Percentiles rank a stretch among this genome's conserved stretches.
phyloP scores from a whole-genome alignment of 768 basidiomycete species.

The Lactarius indigo region DNA sequence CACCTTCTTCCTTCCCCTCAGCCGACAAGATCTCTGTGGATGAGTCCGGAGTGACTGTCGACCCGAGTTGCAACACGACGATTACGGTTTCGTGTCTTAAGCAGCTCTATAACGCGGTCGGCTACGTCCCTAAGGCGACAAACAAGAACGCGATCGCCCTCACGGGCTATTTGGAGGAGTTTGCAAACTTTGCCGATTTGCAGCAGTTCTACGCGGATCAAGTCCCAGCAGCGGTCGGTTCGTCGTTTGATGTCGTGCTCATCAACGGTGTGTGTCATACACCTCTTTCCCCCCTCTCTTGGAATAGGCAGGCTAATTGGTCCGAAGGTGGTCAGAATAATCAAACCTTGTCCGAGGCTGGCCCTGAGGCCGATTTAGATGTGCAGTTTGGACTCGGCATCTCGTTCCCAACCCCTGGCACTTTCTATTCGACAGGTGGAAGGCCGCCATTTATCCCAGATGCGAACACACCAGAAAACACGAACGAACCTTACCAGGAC shows the following conservation, averaged over 20 bases:
- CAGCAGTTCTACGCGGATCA: constrained; percentile 33
- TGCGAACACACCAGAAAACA: constrained; percentile 35
- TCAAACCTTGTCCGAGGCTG: constrained; percentile 51
- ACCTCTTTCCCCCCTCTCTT: not conserved
- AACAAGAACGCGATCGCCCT: constrained; percentile 34
- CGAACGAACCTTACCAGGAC: constrained; percentile 48
- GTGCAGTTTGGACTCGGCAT: constrained; percentile 66
- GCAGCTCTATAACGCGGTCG: constrained; percentile 35
- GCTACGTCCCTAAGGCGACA: constrained; percentile 28
- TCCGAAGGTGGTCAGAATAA: constrained; percentile 51
- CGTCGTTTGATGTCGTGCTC: constrained; percentile 50
- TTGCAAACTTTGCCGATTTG: constrained; percentile 33
- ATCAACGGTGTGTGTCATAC: constrained; percentile 47
- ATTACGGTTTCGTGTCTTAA: constrained; percentile 36
- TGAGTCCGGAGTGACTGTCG: constrained; percentile 20
- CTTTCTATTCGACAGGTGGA: constrained; percentile 62
- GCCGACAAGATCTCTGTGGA: not conserved
- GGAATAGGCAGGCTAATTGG: not conserved
- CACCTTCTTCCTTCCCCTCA: not conserved
- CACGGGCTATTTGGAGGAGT: constrained; percentile 37
- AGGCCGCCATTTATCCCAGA: constrained; percentile 57
- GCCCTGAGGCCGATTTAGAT: constrained; percentile 64
- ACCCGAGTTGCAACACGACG: constrained; percentile 35
- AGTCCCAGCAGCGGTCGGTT: constrained; percentile 33
- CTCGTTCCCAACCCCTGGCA: constrained; percentile 54